Evolutionary conservation across 2,329 filamentous ascomycete genomes (phyloP), one percentile per base, ranked within the genome.

Genomic region (Paraphoma sp.): DNA sequence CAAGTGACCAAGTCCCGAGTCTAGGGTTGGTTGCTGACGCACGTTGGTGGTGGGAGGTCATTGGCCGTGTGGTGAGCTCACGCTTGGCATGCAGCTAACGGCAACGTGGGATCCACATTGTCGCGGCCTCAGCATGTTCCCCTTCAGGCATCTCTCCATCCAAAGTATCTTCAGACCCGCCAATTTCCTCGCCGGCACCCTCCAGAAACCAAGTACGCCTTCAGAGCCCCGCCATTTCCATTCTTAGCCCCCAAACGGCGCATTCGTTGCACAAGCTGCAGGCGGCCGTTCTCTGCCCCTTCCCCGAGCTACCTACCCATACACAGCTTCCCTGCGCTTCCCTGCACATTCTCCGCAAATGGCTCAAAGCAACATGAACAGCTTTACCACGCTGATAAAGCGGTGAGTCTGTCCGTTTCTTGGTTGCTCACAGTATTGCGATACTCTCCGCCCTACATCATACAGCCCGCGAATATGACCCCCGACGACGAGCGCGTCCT

Each of bases 311-410:
- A 51, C 57, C 61, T 57, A 56, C 54, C 52, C 57, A 54, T 65
- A 54, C 57, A 42, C 47, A 54, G 42, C 63, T 62, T 57, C 66
- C 63, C 68, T 73, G 68, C 64, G 56, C 63, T 49, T 57, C 36
- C 64, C 65, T 65, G 59, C 66, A 57, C 60, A 60, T 68, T 65
- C 67, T 72, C 65, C 54, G 54, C 70, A 58, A 62, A 93, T 93
- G 90, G 86, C 89, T 65, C 81, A 87, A 61, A 91, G 86, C 80
- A 91, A 93, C 72, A 97, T 98, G 92, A 89, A 98, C 80, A 98
- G 97, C 76, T 82, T 99, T 62, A 96, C 93, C 36, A 99, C 95
- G 52, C 87, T 99, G 72, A 97, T 99, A 82, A 99, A 99, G 86
- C 88, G 95, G 95, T 98, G 86, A 70, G 86, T 80, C 29, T 28